Base-by-base conservation (phyloP, 2,329 filamentous ascomycete species). In the Talaromyces sp. region DNA sequence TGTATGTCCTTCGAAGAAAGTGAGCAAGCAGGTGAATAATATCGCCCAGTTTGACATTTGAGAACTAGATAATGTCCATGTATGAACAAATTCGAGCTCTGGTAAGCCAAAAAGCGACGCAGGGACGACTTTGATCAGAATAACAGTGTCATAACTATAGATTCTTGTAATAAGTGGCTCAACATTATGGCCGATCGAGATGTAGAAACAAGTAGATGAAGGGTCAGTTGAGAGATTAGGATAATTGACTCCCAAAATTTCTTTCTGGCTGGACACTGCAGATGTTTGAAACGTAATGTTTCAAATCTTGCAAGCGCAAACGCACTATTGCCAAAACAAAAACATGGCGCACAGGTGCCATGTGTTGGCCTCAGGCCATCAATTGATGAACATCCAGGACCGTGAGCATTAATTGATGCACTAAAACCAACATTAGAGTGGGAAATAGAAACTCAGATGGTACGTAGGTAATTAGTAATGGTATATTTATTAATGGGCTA, bases 1-100 rank as follows among this genome's bases (percentile, higher is more conserved):
- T 74, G 13, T 74, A 75, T 65, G 64, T 70, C 4, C 56, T 75
- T 27, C 65, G 32, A 27, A 51, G 68, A 46, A 58, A 52, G 8
- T 61, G 50, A 61, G 53, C 4, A 29, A 24, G 17, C 19, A 38
- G 29, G 26, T 26, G 13, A 29, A 19, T 29, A 29, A 19, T 29
- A 10, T 24, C 0, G 43, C 24, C 17, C 14, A 2, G 24, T 29
- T 52, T 29, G 49, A 13, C 13, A 24, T 24, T 7, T 50, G 43
- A 50, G 35, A n/a, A 46, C 9, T 10, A 46, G 19, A 24, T 46
- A 17, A 13, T 11, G 7, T 24, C 9, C n/a, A n/a, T 46, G 11
- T 11, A 24, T 21, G 6, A 38, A 38, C 8, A 38, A 38, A 38
- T 4, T 17, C 6, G 35, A 38, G 17, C 17, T 38, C 14, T 7